Conservation (phyloP, 768 basidiomycete species). For the Xerocomellus intermedius region DNA sequence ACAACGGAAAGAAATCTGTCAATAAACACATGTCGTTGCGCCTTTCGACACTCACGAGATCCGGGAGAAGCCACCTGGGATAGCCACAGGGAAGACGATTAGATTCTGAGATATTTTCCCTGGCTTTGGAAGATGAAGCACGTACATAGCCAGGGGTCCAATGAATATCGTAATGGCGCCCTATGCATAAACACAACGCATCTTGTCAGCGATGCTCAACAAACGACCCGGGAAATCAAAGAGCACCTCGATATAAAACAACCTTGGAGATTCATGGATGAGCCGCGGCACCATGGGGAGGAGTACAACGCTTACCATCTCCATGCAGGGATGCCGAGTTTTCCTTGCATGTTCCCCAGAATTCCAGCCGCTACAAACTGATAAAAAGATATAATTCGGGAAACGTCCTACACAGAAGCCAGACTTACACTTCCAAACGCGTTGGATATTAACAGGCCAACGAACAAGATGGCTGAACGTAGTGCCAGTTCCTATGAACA, state of each 20-base stretch:
- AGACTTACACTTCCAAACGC: conserved; percentile 60
- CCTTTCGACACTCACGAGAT: conserved; percentile 44
- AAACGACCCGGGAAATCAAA: not conserved
- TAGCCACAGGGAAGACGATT: not conserved
- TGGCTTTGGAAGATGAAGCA: not conserved
- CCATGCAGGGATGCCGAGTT: conserved; percentile 67
- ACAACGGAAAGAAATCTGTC: not conserved
- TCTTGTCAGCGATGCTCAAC: not conserved
- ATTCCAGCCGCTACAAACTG: conserved; percentile 79
- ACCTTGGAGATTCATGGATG: conserved; percentile 37
- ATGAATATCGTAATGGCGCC: conserved; percentile 63
- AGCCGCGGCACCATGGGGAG: not conserved
- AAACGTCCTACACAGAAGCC: not conserved
- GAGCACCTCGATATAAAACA: conserved; percentile 66
- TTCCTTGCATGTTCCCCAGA: conserved; percentile 65
- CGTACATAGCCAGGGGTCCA: conserved; percentile 53
- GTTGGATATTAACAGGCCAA: conserved; percentile 60
- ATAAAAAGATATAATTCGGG: not conserved
- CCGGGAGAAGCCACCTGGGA: conserved; percentile 55
- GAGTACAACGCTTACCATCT: conserved; percentile 46
- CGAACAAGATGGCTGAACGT: conserved; percentile 58
- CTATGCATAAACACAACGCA: conserved; percentile 27
- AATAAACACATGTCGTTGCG: not conserved
- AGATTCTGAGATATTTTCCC: not conserved
- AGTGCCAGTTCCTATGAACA: conserved; percentile 55